Percentiles rank a stretch among this genome's conserved stretches.
Evolutionary conservation across 306 rosid species (phyloP).

Genomic region (Corylus heterophylla): DNA sequence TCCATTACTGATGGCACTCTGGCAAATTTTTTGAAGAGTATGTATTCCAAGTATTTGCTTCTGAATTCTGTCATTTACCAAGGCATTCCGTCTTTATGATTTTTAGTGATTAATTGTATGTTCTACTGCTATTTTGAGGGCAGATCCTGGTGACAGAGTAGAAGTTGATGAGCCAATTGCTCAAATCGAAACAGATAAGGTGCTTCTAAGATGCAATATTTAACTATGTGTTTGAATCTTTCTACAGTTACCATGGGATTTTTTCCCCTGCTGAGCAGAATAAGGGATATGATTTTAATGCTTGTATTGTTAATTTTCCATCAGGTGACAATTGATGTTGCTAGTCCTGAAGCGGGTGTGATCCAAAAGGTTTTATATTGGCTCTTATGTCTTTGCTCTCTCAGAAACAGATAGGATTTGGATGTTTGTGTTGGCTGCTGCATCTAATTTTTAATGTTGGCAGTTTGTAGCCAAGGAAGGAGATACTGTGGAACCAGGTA

Average conservation of each 20-base stretch:
- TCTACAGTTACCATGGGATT: constrained; percentile 11
- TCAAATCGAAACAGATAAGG: constrained; percentile 91
- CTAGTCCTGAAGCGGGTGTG: constrained; percentile 81
- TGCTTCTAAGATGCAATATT: constrained; percentile 25
- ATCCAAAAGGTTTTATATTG: constrained; percentile 54
- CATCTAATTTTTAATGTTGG: constrained; percentile 19
- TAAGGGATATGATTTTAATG: constrained; percentile 8
- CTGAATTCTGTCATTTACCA: background rate
- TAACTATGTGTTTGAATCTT: constrained; percentile 23
- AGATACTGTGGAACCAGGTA: constrained; percentile 82
- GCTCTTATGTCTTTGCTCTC: too few species aligned
- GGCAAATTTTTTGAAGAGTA: constrained; percentile 80
- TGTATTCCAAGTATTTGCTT: constrained; percentile 14
- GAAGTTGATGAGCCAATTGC: constrained; percentile 79
- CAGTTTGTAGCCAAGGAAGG: constrained; percentile 86
- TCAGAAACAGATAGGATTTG: constrained; percentile 1
- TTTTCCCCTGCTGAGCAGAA: background rate
- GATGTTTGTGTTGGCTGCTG: constrained; percentile 15
- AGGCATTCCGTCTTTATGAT: constrained; percentile 16
- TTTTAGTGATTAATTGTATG: constrained; percentile 26
- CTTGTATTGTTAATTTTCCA: constrained; percentile 16
- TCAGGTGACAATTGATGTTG: constrained; percentile 84
- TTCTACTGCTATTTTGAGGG: constrained; percentile 30
- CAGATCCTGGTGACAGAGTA: constrained; percentile 78
- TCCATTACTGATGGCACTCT: constrained; percentile 79